Base-by-base conservation (phyloP, 768 basidiomycete species). In the Auricularia cornea region DNA sequence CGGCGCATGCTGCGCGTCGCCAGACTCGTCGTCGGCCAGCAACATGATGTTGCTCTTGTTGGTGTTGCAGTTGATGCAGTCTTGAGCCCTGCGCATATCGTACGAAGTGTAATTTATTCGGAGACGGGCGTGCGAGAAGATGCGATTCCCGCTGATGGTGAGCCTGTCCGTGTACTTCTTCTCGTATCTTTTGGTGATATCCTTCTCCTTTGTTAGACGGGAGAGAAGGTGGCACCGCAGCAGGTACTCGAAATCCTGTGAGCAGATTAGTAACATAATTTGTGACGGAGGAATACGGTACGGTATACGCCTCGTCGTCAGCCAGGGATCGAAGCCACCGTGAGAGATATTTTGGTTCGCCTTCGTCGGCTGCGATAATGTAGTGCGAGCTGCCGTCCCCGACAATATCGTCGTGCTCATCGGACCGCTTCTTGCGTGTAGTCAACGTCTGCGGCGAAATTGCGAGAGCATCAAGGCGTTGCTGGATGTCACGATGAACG, bases 101-200 rank as follows among this genome's bases (percentile, higher is more conserved):
- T 81, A 82, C 0, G 76, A 77, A 0, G 79, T 80, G 66, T 77
- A 79, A 65, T 78, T 76, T 56, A 80, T 48, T 0, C 71, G 72
- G 2, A 78, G 12, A 3, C 23, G 28, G 6, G 30, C 44, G 41
- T 66, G 66, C 33, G 48, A 31, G 33, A 57, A 60, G 4, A 66
- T 35, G 26, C 31, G 52, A 20, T 65, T 35, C 11, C 41, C 26
- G 14, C 23, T 26, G 16, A 66, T 51, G 26, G 1, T 3, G 20
- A 66, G n/a, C 26, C 3, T 3, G 16, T 35, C n/a, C 20, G 33
- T 38, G 52, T n/a, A 64, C 64, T 3, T 63, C 59, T 26, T 60
- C n/a, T 11, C n/a, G 38, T 60, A 54, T 2, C 73, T 73, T 20
- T 74, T 77, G 0, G 71, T 72, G 18, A 73, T 71, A 20, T 56